Base-by-base conservation (phyloP, 768 basidiomycete species). In the Auricularia sp. region DNA sequence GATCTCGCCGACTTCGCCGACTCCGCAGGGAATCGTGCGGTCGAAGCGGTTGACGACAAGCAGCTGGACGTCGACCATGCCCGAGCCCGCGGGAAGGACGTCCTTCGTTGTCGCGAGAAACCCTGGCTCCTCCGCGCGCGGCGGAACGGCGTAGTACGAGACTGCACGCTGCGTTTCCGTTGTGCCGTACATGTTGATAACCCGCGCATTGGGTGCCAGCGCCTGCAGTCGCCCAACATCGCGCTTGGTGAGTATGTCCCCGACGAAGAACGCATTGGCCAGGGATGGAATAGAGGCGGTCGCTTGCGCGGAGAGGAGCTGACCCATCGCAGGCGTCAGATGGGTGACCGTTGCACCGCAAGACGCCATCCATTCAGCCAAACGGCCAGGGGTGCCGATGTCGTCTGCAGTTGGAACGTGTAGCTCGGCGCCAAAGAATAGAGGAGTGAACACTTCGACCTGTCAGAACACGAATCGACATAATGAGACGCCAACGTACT, bases 101-200 rank as follows among this genome's bases (percentile, higher is more conserved):
- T 98, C 97, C 76, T 99, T 99, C 73, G 95, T 91, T 1, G 87
- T 93, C 29, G 87, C 84, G 51, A 98, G 82, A 83, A 97, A 98
- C 1, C 93, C 94, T 0, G 88, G 82, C 71, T 98, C 94, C 64
- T 81, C 81, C 7, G 87, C 78, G 8, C 96, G 83, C 62, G 90
- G 84, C 2, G 96, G 94, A 69, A 98, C 93, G 23, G 87, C 83
- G 72, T 95, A 98, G 77, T 98, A 98, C 23, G 95, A 98, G 10
- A 99, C 97, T 2, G 97, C 97, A 62, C 97, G 91, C 74, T 99
- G 97, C 7, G 97, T 98, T 77, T 99, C 97, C 23, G 97, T 99
- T 6, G 97, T 98, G 16, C 97, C 97, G 74, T 98, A 99, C 97
- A 99, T 99, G 80, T 99, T 99, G 75, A 98, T 87, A 72, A 99